Percentiles rank a stretch among this genome's conserved stretches.
phyloP scores from a whole-genome alignment of 352 stramenopile genomes.

The Phytophthora europaea region DNA sequence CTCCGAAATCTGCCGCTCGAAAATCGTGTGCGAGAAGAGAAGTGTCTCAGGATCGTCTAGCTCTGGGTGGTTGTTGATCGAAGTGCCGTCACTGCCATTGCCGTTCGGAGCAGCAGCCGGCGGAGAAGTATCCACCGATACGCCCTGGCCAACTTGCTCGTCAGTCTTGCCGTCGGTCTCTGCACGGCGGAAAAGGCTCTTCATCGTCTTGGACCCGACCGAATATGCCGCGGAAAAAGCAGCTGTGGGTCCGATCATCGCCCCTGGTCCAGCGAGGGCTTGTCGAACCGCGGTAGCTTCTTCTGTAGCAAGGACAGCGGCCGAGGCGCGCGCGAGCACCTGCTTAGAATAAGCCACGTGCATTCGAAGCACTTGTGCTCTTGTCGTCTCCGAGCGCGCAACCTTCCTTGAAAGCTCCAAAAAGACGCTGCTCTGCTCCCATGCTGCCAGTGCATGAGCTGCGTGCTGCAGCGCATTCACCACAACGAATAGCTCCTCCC shows the following conservation, averaged over 20 bases:
- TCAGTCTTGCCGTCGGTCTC: conserved; percentile 32
- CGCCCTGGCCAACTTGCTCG: neutral
- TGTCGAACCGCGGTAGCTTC: conserved; percentile 78
- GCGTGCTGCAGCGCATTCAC: conserved; percentile 65
- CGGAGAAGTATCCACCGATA: conserved; percentile 23
- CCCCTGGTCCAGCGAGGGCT: conserved; percentile 69
- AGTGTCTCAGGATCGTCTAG: conserved; percentile 60
- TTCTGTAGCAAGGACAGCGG: conserved; percentile 68
- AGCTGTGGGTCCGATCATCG: conserved; percentile 77
- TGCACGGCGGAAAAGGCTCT: conserved; percentile 64
- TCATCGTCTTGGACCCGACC: conserved; percentile 78
- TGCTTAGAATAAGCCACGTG: conserved; percentile 68
- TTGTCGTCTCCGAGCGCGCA: conserved; percentile 61
- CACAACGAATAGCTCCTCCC: conserved; percentile 52
- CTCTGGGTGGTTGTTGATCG: conserved; percentile 24
- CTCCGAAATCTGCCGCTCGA: conserved; percentile 67
- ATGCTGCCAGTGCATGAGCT: conserved; percentile 47
- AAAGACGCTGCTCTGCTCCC: conserved; percentile 78
- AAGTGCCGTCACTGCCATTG: conserved; percentile 16
- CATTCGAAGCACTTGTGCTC: conserved; percentile 67
- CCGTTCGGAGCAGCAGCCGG: conserved; percentile 17
- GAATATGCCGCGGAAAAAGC: conserved; percentile 80
- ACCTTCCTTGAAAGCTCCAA: conserved; percentile 73
- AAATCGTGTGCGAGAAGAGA: conserved; percentile 80
- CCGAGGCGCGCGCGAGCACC: conserved; percentile 59